Evolutionary conservation across 1,139 yeast genomes (phyloP).

Genomic region (Torulaspora pretoriensis): DNA sequence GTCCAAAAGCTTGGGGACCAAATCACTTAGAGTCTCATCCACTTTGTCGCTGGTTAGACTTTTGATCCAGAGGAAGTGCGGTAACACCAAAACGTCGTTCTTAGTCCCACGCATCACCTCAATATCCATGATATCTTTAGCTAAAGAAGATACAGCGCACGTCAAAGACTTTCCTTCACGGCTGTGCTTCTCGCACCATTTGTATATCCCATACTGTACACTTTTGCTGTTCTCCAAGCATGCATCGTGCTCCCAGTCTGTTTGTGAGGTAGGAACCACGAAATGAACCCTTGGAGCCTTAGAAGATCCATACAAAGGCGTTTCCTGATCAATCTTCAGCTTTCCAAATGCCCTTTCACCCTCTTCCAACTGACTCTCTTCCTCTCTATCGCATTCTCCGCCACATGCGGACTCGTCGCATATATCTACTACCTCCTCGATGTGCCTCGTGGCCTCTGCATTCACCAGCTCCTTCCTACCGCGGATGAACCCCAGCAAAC

Average conservation of each 20-base stretch:
- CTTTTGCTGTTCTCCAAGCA: constrained; percentile 47
- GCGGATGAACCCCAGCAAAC: constrained; percentile 3
- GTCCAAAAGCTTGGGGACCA: constrained; percentile 45
- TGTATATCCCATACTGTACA: constrained; percentile 47
- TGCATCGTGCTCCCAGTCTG: constrained; percentile 84
- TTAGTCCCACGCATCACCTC: constrained; percentile 42
- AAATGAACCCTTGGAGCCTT: constrained; percentile 66
- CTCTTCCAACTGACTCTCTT: constrained; percentile 16
- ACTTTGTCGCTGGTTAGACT: constrained; percentile 48
- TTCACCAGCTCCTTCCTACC: constrained; percentile 6
- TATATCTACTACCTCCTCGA: constrained; percentile 8
- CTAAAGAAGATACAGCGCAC: constrained; percentile 51
- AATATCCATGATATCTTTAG: constrained; percentile 42
- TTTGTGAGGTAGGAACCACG: constrained; percentile 73
- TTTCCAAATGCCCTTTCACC: constrained; percentile 26
- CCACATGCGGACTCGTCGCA: constrained; percentile 14
- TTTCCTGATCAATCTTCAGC: constrained; percentile 49
- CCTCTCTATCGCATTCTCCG: constrained; percentile 17
- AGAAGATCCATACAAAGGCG: constrained; percentile 66
- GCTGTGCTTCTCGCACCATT: constrained; percentile 43
- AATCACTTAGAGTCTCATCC: constrained; percentile 42
- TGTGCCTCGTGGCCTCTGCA: constrained; percentile 7
- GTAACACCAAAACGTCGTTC: constrained; percentile 64
- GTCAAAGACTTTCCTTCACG: constrained; percentile 40
- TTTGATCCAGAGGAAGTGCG: constrained; percentile 71